Percentiles rank a stretch among this genome's conserved stretches.
Evolutionary conservation across 331 rosid species (phyloP).

Genomic region (Prunus yedoensis): DNA sequence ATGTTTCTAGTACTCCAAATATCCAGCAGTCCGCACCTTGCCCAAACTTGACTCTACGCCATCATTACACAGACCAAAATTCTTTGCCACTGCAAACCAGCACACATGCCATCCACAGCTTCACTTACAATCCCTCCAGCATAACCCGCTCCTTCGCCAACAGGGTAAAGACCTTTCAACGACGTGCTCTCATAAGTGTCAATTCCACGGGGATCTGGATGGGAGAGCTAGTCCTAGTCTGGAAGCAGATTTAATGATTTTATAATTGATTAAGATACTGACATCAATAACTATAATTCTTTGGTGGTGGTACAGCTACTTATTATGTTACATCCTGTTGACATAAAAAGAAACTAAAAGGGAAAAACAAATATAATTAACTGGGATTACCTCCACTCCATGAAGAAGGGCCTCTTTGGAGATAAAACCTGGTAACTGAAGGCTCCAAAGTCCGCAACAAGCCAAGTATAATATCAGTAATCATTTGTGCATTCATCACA

Average conservation of each 20-base stretch:
- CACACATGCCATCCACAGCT: slow-evolving; percentile 91
- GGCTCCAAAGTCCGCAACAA: slow-evolving; percentile 25
- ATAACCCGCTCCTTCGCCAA: slow-evolving; percentile 99
- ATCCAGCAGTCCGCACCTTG: slow-evolving; percentile 62
- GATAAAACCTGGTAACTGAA: slow-evolving; percentile 90
- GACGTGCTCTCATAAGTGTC: slow-evolving; percentile 81
- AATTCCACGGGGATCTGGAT: slow-evolving; percentile 70
- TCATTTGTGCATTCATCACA: slow-evolving; percentile 9
- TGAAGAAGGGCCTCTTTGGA: slow-evolving; percentile 88
- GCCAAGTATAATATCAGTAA: not conserved
- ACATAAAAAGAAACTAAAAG: not conserved
- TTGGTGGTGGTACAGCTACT: not conserved
- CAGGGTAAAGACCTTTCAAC: slow-evolving; percentile 77
- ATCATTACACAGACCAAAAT: slow-evolving; percentile 48
- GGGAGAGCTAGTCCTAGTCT: slow-evolving; percentile 99
- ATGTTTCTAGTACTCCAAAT: slow-evolving; percentile 61
- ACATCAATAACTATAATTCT: not conserved
- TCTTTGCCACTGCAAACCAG: slow-evolving; percentile 80
- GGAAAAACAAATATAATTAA: not conserved
- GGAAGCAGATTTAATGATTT: slow-evolving; percentile 22
- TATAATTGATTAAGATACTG: not conserved
- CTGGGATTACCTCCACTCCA: slow-evolving; percentile 84
- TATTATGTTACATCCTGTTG: not conserved
- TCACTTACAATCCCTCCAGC: slow-evolving; percentile 98
- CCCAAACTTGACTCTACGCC: slow-evolving; percentile 73